A percentile compares a stretch with the other conserved stretches of the same genome.
Conservation (phyloP, 2,329 filamentous ascomycete species). For the Sporothrix pallida region DNA sequence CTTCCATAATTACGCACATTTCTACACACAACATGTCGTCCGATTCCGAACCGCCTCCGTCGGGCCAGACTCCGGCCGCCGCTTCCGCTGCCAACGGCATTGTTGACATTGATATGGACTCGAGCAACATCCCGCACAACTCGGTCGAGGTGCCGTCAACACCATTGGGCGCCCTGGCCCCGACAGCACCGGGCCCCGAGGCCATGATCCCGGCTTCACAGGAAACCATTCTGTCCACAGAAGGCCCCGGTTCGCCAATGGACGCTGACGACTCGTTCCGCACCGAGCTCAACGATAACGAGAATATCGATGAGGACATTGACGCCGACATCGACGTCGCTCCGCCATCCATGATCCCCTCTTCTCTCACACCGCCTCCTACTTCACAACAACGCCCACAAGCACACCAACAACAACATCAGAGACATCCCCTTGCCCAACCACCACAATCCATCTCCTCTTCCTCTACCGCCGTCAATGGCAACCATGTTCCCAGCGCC, state of each 20-base stretch:
- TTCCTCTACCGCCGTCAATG: not conserved
- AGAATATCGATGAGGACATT: constrained; percentile 45
- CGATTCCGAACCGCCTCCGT: constrained; percentile 46
- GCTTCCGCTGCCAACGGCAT: constrained; percentile 14
- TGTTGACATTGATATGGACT: constrained; percentile 32
- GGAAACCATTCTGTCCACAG: constrained; percentile 63
- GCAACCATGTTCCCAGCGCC: constrained; percentile 42
- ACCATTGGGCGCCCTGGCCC: constrained; percentile 41
- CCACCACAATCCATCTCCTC: constrained; percentile 36
- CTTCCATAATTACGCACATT: not conserved
- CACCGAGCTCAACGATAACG: constrained; percentile 57
- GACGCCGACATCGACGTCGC: constrained; percentile 51
- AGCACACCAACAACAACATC: constrained; percentile 17
- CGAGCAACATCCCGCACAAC: constrained; percentile 33
- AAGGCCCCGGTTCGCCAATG: constrained; percentile 59
- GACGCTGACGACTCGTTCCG: constrained; percentile 57
- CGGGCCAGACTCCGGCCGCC: constrained; percentile 43
- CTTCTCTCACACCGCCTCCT: constrained; percentile 63
- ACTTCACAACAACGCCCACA: constrained; percentile 48
- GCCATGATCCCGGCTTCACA: constrained; percentile 52
- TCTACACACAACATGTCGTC: constrained; percentile 36
- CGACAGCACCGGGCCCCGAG: constrained; percentile 26
- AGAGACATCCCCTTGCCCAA: constrained; percentile 13
- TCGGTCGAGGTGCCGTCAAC: constrained; percentile 46
- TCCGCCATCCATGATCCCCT: constrained; percentile 57